A percentile compares a stretch with the other conserved stretches of the same genome.
These are phyloP conservation scores for Microbotryum intermedium DNA, from an alignment of 1,284 basidiomycete species.

Conservation along the genomic window DNA sequence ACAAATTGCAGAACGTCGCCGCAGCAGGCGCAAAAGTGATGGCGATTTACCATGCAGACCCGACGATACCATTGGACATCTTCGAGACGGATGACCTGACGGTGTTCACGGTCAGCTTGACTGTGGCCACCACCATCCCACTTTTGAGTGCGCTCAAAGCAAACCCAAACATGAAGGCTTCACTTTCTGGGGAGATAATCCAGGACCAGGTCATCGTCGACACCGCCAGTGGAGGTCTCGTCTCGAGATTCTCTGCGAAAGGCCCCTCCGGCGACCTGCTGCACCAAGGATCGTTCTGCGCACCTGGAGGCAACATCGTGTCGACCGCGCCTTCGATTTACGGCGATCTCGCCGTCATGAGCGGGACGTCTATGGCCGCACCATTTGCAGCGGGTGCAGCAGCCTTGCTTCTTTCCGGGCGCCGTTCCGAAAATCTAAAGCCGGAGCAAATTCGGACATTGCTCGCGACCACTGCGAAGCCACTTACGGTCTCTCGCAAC, in stretches of 20 bases:
- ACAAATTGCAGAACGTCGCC: no score
- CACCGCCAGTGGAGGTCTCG: conserved; percentile 48
- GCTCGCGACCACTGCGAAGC: conserved; percentile 54
- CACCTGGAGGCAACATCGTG: conserved; percentile 54
- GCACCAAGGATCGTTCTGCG: conserved; percentile 52
- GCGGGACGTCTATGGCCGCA: conserved; percentile 40
- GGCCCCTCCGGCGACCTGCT: conserved; percentile 55
- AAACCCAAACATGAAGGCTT: no score
- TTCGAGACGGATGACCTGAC: no score
- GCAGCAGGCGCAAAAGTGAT: no score
- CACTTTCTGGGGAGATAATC: no score
- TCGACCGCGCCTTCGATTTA: conserved; percentile 49
- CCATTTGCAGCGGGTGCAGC: conserved; percentile 51
- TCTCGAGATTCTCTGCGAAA: conserved; percentile 52
- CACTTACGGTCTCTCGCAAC: conserved; percentile 41
- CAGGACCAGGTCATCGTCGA: no score
- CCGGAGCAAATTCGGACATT: conserved; percentile 46
- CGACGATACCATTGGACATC: no score
- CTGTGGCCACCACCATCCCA: no score
- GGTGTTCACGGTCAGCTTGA: no score
- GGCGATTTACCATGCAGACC: no score
- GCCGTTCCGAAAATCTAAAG: conserved; percentile 45
- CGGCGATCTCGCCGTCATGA: conserved; percentile 45
- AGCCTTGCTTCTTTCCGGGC: conserved; percentile 53
- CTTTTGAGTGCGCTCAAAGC: no score